Percentiles rank a stretch among this genome's conserved stretches.
Evolutionary conservation across 257 asterid species (phyloP).

Genomic region (Cordia subcordata): DNA sequence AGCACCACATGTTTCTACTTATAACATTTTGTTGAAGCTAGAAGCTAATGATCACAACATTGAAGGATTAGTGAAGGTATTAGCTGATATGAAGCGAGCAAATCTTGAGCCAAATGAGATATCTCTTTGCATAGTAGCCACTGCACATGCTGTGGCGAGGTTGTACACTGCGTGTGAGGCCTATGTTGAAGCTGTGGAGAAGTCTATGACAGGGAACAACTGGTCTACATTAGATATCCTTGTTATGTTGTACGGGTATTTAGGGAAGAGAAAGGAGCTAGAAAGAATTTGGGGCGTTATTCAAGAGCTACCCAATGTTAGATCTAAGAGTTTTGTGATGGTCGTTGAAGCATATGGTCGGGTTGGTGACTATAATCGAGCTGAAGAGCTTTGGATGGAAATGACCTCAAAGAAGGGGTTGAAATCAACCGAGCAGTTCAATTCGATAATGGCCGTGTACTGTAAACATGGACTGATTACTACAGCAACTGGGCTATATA

Average conservation of each 20-base stretch:
- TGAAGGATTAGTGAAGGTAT: constrained; percentile 54
- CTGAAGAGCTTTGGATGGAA: constrained; percentile 69
- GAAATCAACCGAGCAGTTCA: constrained; percentile 63
- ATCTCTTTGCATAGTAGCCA: constrained; percentile 68
- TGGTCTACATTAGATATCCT: constrained; percentile 86
- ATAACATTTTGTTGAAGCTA: constrained; percentile 66
- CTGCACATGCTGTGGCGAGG: constrained; percentile 87
- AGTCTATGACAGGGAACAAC: constrained; percentile 59
- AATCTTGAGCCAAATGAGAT: constrained; percentile 74
- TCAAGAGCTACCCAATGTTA: constrained; percentile 49
- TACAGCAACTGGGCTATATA: constrained; percentile 72
- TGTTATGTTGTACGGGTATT: constrained; percentile 56
- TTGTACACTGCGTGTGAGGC: constrained; percentile 68
- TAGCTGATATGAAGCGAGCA: constrained; percentile 56
- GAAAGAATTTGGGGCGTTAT: constrained; percentile 54
- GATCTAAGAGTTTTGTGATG: constrained; percentile 61
- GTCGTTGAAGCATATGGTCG: constrained; percentile 82
- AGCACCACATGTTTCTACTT: constrained; percentile 67
- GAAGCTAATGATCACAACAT: constrained; percentile 75
- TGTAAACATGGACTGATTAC: constrained; percentile 67
- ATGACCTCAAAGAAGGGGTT: constrained; percentile 56
- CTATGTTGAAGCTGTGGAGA: constrained; percentile 52
- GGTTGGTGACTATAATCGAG: constrained; percentile 54
- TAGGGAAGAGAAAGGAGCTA: constrained; percentile 58
- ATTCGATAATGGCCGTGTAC: constrained; percentile 69